phyloP scores from a whole-genome alignment of 805 yeast species.

The Ogataea methanolica region DNA sequence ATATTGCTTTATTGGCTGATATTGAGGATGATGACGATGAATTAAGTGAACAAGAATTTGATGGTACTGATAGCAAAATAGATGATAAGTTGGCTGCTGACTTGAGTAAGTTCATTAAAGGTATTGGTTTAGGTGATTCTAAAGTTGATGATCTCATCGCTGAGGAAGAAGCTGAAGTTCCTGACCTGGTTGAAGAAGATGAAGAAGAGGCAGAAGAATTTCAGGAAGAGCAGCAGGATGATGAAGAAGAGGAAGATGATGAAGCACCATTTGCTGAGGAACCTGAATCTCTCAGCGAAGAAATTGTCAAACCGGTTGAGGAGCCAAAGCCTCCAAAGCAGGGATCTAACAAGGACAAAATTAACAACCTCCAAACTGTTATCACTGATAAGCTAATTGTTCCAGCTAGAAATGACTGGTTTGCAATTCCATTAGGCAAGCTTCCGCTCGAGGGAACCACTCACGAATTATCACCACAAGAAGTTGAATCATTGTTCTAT shows the following conservation, averaged over 20 bases:
- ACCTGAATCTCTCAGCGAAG: slow-evolving; percentile 15
- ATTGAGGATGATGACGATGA: slow-evolving; percentile 43
- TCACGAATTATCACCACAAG: slow-evolving; percentile 44
- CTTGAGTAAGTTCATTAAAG: slow-evolving; percentile 56
- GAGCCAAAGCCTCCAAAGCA: slow-evolving; percentile 2
- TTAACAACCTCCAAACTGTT: slow-evolving; percentile 41
- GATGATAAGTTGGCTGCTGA: slow-evolving; percentile 48
- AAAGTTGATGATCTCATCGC: slow-evolving; percentile 34
- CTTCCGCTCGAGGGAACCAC: slow-evolving; percentile 14
- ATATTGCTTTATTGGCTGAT: slow-evolving; percentile 57
- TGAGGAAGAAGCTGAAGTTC: slow-evolving; percentile 26
- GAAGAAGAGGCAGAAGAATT: slow-evolving; percentile 32
- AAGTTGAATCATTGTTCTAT: slow-evolving; percentile 54
- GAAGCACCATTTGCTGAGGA: slow-evolving; percentile 16
- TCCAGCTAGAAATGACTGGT: slow-evolving; percentile 74
- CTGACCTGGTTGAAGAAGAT: slow-evolving; percentile 27
- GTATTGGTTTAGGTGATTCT: slow-evolving; percentile 54
- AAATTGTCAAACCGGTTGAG: neutral
- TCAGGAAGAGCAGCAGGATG: slow-evolving; percentile 21
- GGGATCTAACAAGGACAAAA: slow-evolving; percentile 22
- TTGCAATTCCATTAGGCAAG: slow-evolving; percentile 44
- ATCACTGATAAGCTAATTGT: slow-evolving; percentile 51
- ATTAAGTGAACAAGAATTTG: slow-evolving; percentile 49
- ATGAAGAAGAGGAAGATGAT: slow-evolving; percentile 22
- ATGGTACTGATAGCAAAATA: slow-evolving; percentile 34